Conservation (phyloP, 106 monocot genomes). For the Allium fistulosum region DNA sequence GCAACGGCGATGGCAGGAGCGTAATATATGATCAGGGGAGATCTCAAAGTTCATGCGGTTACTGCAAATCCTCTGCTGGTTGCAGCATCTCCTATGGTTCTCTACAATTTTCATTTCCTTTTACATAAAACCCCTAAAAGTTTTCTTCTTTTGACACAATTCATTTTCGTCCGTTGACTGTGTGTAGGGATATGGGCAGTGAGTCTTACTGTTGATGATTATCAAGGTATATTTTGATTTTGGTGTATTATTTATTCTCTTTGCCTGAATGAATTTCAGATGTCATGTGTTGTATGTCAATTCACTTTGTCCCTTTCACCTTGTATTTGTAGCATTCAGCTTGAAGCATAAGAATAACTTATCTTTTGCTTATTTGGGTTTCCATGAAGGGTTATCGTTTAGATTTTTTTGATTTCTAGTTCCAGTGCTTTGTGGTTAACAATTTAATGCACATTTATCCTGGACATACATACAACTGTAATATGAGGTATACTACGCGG, state of each 20-base stretch:
- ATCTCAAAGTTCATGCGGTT: constrained; percentile 39
- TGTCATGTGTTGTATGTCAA: too few relatives aligned
- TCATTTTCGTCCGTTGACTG: background rate
- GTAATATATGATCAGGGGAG: constrained; percentile 37
- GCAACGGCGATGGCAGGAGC: constrained; percentile 33
- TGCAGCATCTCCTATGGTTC: constrained; percentile 51
- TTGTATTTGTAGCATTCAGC: too few relatives aligned
- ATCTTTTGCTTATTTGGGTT: background rate
- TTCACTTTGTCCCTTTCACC: too few relatives aligned
- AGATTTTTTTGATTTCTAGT: too few relatives aligned
- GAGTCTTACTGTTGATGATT: constrained; percentile 22
- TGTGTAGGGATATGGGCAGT: constrained; percentile 18
- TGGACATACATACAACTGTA: too few relatives aligned
- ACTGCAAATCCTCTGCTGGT: constrained; percentile 41
- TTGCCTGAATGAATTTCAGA: background rate
- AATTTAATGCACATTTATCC: too few relatives aligned
- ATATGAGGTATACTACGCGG: too few relatives aligned
- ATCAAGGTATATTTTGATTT: constrained; percentile 15
- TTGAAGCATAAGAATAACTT: background rate
- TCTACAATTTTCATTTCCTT: background rate
- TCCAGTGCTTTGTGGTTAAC: too few relatives aligned
- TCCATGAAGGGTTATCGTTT: background rate
- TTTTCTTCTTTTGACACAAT: background rate
- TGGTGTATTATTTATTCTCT: background rate
- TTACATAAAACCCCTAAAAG: background rate